phyloP scores from a whole-genome alignment of 2,329 filamentous ascomycete genomes.

The Clonostachys chloroleuca region DNA sequence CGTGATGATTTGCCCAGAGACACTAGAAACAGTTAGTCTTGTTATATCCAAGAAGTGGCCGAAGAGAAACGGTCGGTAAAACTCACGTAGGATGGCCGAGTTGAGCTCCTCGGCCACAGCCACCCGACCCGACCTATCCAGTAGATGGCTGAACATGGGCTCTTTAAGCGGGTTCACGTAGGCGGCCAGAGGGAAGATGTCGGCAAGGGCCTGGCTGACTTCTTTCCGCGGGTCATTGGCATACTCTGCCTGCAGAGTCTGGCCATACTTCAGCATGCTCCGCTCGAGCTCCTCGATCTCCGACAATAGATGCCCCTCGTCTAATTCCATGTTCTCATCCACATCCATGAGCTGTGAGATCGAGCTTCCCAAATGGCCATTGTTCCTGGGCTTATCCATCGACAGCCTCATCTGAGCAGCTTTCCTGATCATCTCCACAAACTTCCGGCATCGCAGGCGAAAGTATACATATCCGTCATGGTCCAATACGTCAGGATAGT shows the following conservation, averaged over 20 bases:
- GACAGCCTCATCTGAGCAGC: conserved; percentile 60
- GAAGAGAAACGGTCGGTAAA: not conserved
- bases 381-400: conserved; percentile 15
- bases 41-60: not conserved
- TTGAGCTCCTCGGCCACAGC: conserved; percentile 91
- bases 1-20: conserved; percentile 86
- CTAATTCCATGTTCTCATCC: conserved; percentile 44
- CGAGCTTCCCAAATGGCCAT: conserved; percentile 30
- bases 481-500: conserved; percentile 76
- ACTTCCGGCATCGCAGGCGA: conserved; percentile 81
- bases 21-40: conserved; percentile 42
- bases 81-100: conserved; percentile 82
- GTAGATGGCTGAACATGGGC: conserved; percentile 67
- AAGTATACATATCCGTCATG: conserved; percentile 85
- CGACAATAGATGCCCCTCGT: conserved; percentile 32
- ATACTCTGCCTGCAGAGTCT: conserved; percentile 74
- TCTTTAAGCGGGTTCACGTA: conserved; percentile 79
- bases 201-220: conserved; percentile 68
- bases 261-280: conserved; percentile 75
- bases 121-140: conserved; percentile 71
- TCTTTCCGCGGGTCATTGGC: conserved; percentile 65
- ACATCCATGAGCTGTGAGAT: conserved; percentile 50
- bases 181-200: conserved; percentile 85
- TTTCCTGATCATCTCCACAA: conserved; percentile 87
- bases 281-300: conserved; percentile 45